Evolutionary conservation across 192 early-diverging fungal species (phyloP).

Genomic region (Entomortierella beljakovae): DNA sequence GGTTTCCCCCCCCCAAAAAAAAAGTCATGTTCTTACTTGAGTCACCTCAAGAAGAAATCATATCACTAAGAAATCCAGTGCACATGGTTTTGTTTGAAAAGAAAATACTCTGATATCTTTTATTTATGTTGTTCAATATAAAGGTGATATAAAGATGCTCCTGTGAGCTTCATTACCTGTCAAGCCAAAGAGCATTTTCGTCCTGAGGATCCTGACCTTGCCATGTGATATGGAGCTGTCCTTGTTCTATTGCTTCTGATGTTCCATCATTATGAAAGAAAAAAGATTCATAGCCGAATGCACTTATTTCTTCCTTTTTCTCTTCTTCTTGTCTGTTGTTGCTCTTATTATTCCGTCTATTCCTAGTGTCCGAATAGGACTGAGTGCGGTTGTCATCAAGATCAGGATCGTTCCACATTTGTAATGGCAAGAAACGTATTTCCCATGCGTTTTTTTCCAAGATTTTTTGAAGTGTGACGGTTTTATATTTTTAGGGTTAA

Average conservation of each 20-base stretch:
- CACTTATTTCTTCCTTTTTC: conserved; percentile 23
- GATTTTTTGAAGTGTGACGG: not conserved
- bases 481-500: too few species aligned
- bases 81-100: too few species aligned
- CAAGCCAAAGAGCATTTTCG: conserved; percentile 36
- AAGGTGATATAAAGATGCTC: not conserved
- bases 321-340: not conserved
- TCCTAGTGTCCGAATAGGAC: not conserved
- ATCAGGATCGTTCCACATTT: conserved; percentile 52
- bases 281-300: conserved; percentile 43
- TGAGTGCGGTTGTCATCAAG: conserved; percentile 22
- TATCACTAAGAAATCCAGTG: not conserved
- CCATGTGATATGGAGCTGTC: conserved; percentile 48
- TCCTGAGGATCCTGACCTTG: conserved; percentile 46
- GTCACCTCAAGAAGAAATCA: not conserved
- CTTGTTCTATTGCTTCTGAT: conserved; percentile 44
- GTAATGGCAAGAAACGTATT: not conserved
- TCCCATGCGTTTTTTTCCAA: too few species aligned
- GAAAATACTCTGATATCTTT: too few species aligned
- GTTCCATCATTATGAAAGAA: conserved; percentile 30
- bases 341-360: not conserved
- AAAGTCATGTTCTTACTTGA: not conserved
- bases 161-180: conserved; percentile 33
- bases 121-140: not conserved
- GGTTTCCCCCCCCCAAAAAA: not conserved